phyloP scores from a whole-genome alignment of 306 rosid species.

The Prunus mira region DNA sequence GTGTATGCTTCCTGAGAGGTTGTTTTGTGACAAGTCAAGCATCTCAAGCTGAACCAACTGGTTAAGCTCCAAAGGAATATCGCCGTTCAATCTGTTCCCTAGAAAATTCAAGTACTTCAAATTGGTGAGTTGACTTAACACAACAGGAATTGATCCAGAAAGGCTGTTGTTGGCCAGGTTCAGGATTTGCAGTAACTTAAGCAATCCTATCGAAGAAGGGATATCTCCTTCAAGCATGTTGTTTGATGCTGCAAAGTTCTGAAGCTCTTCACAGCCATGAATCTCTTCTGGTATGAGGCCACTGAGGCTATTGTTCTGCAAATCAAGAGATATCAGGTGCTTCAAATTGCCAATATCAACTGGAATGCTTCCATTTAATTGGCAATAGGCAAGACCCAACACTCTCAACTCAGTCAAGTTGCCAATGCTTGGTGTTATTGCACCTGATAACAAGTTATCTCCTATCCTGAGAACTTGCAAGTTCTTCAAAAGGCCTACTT shows the following conservation, averaged over 20 bases:
- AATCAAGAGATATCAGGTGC: constrained; percentile 64
- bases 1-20: constrained; percentile 65
- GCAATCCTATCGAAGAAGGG: constrained; percentile 58
- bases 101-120: constrained; percentile 72
- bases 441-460: constrained; percentile 67
- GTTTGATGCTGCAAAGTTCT: constrained; percentile 72
- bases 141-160: constrained; percentile 71
- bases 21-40: constrained; percentile 79
- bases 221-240: constrained; percentile 67
- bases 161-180: constrained; percentile 83
- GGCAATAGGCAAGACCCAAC: constrained; percentile 65
- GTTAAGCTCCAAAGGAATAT: constrained; percentile 71
- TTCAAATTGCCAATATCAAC: constrained; percentile 63
- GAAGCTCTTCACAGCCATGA: constrained; percentile 56
- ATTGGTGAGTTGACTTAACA: constrained; percentile 52
- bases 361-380: constrained; percentile 84
- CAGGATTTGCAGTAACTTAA: constrained; percentile 52
- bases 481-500: constrained; percentile 70
- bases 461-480: constrained; percentile 85
- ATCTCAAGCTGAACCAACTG: constrained; percentile 52
- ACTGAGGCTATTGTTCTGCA: constrained; percentile 57
- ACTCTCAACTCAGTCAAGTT: constrained; percentile 66
- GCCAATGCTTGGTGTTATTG: constrained; percentile 53
- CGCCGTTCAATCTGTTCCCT: constrained; percentile 70
- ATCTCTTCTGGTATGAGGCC: constrained; percentile 77